Base-by-base conservation (phyloP, 2,329 filamentous ascomycete species). In the Microsporum ferrugineum region DNA sequence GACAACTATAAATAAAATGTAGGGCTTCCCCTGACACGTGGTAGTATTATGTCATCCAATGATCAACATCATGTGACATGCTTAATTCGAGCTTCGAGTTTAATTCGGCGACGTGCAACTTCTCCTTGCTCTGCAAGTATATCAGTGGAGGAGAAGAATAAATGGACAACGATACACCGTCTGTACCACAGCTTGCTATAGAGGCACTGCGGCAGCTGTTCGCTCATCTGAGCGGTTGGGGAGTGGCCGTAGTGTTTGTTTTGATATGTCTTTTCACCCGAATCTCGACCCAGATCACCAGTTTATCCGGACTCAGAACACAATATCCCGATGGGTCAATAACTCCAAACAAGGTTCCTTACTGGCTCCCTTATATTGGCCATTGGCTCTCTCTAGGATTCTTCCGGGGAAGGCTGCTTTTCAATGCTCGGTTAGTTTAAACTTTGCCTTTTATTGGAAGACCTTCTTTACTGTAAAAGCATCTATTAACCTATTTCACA, bases 331-430 rank as follows among this genome's bases (percentile, higher is more conserved):
- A 66, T n/a, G 64, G 68, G 39, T 59, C 69, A 45, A 68, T 68
- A 65, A 71, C 71, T 60, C 76, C 81, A 63, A 79, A 78, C 68
- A 70, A 76, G 61, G 65, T 80, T 27, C 81, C 82, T 33, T 86
- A 86, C 70, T 86, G 82, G 80, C 69, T 86, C 5, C 83, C 84
- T 1, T 75, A 80, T 58, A 39, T 85, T 6, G 81, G 82, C 43
- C 81, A 86, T 72, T 74, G 78, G 5, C 66, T 79, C 45, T 71
- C 71, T 23, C 79, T 83, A 65, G 70, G 76, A 23, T 74, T 78
- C 66, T 69, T 77, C 45, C 75, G 77, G 57, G 71, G 78, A 45
- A 66, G 67, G 8, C 78, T 80, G 65, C 68, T 82, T 63, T 70
- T 71, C 43, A 71, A 71, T 58, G 69, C 78, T 12, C 70, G 74